phyloP scores from a whole-genome alignment of 2,329 filamentous ascomycete genomes.

The Aspergillus arachidicola region DNA sequence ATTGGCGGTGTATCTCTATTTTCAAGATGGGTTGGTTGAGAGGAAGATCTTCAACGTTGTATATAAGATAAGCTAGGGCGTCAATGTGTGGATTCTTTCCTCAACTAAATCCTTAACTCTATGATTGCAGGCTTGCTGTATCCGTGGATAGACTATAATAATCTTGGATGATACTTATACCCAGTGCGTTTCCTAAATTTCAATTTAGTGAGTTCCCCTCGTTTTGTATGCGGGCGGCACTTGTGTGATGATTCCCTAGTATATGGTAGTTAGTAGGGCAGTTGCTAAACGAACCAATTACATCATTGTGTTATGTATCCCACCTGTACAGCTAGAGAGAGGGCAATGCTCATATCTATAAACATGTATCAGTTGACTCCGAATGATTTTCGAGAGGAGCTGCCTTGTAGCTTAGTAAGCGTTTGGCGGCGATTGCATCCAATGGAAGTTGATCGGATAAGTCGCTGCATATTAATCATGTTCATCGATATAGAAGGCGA shows the following conservation, averaged over 20 bases:
- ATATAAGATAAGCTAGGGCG: conserved; percentile 38
- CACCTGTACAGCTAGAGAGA: background rate
- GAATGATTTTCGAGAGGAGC: background rate
- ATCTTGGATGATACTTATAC: background rate
- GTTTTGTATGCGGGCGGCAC: background rate
- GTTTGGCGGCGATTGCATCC: background rate
- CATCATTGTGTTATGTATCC: background rate
- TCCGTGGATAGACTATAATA: background rate
- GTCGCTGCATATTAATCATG: background rate
- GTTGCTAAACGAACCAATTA: background rate
- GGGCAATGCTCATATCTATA: background rate
- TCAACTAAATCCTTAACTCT: conserved; percentile 13
- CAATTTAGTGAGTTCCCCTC: background rate
- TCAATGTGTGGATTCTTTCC: conserved; percentile 34
- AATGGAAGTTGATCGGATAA: background rate
- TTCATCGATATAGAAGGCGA: background rate
- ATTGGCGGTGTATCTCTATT: conserved; percentile 41
- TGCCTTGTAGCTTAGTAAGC: background rate
- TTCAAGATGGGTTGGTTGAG: conserved; percentile 28
- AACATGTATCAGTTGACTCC: background rate
- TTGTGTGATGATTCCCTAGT: background rate
- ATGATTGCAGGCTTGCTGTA: conserved; percentile 5
- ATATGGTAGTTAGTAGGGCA: background rate
- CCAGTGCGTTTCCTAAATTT: too few relatives aligned
- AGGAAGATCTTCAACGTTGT: conserved; percentile 37